Evolutionary conservation across 2,329 filamentous ascomycete species (phyloP), one percentile per base, ranked within the genome.

Genomic region (Seiridium unicorne): DNA sequence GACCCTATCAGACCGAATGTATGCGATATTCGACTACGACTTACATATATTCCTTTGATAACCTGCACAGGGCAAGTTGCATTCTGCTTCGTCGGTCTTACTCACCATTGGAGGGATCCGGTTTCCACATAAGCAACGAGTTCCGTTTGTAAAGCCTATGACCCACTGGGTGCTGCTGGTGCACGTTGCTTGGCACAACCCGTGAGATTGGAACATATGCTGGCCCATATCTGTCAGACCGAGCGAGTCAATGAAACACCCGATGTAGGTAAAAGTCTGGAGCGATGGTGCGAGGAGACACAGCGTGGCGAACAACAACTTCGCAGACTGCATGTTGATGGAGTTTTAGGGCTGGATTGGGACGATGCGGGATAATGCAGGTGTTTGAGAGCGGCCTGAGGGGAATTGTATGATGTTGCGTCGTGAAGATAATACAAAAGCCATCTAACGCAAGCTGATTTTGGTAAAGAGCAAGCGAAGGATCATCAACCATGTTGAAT

Each of bases 51-150:
- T 64, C 18, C 61, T 61, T 18, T 58, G 18, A 26, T 64, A 69
- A 1, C 67, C 66, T 8, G 55, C 2, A 26, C 67, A 69, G 9
- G 47, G 60, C 0, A 2, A 11, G 26, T 68, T 53, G 57, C 67
- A 69, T 3, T 36, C 54, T 3, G 51, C 55, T 3, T 67, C 66
- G 3, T 56, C 61, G 11, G 63, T 65, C 4, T 40, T 7, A 6
- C 42, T 59, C 4, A 40, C 32, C 32, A 32, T 13, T 4, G 62
- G 58, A 32, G 65, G 66, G 5, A 60, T 13, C 7, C 31, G 6
- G 26, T 40, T 9, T 48, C 65, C 62, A 56, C 67, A 69, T 3
- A 67, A 58, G 53, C 67, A 69, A 13, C 57, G 48, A 10, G 62
- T 65, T 7, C 61, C 55, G 31, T 69, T 69, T 11, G 62, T 59